These are phyloP conservation scores for Pseudocercospora ulei DNA, from an alignment of 2,329 filamentous ascomycete genomes.

Conservation along the genomic window DNA sequence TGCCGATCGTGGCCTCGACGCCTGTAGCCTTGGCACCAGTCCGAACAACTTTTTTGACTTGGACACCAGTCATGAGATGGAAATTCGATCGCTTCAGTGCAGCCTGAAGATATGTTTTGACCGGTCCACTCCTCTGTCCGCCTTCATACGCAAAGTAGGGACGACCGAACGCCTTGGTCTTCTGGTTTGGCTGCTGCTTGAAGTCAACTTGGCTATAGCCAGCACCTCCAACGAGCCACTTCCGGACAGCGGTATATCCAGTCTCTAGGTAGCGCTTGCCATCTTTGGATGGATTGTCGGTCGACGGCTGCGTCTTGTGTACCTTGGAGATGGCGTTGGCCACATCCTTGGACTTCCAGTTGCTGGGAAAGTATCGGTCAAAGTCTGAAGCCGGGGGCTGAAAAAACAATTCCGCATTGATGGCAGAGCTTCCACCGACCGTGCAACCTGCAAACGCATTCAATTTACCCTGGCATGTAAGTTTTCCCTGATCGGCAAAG, in stretches of 20 bases:
- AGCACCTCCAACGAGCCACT: constrained; percentile 45
- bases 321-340: constrained; percentile 41
- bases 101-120: constrained; percentile 43
- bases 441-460: constrained; percentile 41
- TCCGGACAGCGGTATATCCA: constrained; percentile 42
- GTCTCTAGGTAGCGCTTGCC: constrained; percentile 46
- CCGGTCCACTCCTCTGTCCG: constrained; percentile 40
- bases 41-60: constrained; percentile 40
- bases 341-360: constrained; percentile 47
- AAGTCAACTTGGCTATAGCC: constrained; percentile 44
- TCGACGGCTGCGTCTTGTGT: constrained; percentile 44
- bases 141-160: constrained; percentile 36
- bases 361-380: constrained; percentile 45
- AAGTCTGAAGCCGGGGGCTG: constrained; percentile 54
- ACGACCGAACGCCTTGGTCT: constrained; percentile 45
- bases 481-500: constrained; percentile 36
- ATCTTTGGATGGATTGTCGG: constrained; percentile 51
- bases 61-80: constrained; percentile 49
- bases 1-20: constrained; percentile 46
- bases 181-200: constrained; percentile 42
- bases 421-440: constrained; percentile 50
- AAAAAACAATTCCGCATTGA: constrained; percentile 53
- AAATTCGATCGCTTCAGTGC: constrained; percentile 46
- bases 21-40: constrained; percentile 50
- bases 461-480: constrained; percentile 40